Evolutionary conservation across 345 rosid species (phyloP).

Genomic region (Punica granatum): DNA sequence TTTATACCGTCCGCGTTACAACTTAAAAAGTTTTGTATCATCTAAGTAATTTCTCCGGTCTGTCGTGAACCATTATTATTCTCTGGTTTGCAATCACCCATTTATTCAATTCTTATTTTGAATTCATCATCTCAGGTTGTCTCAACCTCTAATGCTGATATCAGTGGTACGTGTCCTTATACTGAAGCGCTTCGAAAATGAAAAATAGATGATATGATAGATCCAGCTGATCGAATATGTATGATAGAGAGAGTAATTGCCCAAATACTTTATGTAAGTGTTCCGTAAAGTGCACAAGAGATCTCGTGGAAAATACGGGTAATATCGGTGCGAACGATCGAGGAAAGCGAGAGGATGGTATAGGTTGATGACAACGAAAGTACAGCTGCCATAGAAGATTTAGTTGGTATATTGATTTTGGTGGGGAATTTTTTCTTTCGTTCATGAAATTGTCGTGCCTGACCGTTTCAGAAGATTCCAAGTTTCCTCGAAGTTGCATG

Average conservation of each 20-base stretch:
- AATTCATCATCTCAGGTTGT: too few species aligned
- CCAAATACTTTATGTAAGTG: background rate
- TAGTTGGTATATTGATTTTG: background rate
- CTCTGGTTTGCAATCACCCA: too few species aligned
- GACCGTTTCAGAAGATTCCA: constrained; percentile 1
- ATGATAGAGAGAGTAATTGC: background rate
- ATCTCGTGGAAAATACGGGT: background rate
- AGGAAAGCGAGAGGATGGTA: constrained; percentile 8
- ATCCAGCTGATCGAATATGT: background rate
- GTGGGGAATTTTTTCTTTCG: background rate
- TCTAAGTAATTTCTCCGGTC: too few species aligned
- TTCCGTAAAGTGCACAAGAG: too few species aligned
- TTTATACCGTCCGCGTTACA: too few species aligned
- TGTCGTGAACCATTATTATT: too few species aligned
- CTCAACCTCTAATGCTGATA: too few species aligned
- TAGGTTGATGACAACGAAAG: constrained; percentile 20
- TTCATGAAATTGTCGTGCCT: background rate
- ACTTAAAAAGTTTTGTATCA: too few species aligned
- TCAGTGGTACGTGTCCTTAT: too few species aligned
- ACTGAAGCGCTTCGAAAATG: too few species aligned
- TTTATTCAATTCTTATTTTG: too few species aligned
- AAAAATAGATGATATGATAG: too few species aligned
- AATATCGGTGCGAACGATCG: background rate
- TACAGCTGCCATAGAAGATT: constrained; percentile 8
- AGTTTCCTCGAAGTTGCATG: constrained; percentile 45